Conservation (phyloP, 495 filamentous ascomycete genomes). For the Recurvomyces mirabilis region DNA sequence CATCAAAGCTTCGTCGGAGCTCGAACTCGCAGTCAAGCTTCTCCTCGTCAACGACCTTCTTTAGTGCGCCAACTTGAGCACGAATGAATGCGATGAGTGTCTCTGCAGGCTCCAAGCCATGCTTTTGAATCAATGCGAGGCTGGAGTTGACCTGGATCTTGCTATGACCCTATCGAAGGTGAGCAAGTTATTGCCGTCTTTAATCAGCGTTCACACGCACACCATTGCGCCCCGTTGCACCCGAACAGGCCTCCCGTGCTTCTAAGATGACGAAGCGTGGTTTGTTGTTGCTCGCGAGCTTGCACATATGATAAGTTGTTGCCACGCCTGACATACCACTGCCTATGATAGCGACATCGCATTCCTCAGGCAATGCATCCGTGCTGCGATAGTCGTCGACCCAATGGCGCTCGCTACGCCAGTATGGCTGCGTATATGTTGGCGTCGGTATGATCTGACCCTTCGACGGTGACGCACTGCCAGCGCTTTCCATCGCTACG, state of each 20-base stretch:
- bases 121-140: too few relatives aligned
- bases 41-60: constrained; percentile 14
- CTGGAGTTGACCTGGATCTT: too few relatives aligned
- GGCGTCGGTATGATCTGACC: too few relatives aligned
- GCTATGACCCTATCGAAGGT: too few relatives aligned
- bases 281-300: not conserved
- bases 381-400: constrained; percentile 33
- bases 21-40: constrained; percentile 28
- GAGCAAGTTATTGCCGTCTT: too few relatives aligned
- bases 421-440: too few relatives aligned
- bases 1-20: constrained; percentile 31
- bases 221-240: constrained; percentile 9
- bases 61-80: constrained; percentile 1
- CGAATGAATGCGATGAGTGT: not conserved
- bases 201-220: too few relatives aligned
- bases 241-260: constrained; percentile 6
- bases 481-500: too few relatives aligned
- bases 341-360: constrained; percentile 32
- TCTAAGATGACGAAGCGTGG: constrained; percentile 2
- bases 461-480: too few relatives aligned
- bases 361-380: constrained; percentile 24
- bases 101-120: not conserved
- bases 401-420: constrained; percentile 30
- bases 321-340: constrained; percentile 24
- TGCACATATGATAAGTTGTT: not conserved